Conservation (phyloP, 192 early-diverging fungal species). For the Paraglomus brasilianum region DNA sequence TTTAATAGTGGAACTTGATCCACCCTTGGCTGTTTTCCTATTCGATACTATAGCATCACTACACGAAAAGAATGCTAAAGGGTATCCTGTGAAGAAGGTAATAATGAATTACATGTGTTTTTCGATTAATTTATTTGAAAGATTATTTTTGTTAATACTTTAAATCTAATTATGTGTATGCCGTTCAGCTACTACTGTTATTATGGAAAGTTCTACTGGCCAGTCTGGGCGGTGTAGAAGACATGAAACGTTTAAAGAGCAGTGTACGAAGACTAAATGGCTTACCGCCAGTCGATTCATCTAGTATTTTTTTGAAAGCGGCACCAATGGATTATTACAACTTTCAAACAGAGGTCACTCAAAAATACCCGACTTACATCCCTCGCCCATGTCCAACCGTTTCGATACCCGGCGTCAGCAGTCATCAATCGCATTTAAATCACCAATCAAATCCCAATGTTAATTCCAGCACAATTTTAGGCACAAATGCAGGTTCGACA, state of each 20-base stretch:
- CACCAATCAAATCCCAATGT: slow-evolving; percentile 30
- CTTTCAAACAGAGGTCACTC: slow-evolving; percentile 54
- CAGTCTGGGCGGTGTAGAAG: slow-evolving; percentile 56
- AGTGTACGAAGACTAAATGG: slow-evolving; percentile 49
- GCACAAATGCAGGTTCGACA: slow-evolving; percentile 12
- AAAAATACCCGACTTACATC: slow-evolving; percentile 64
- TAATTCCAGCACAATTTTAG: not conserved
- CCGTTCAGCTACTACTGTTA: slow-evolving; percentile 57
- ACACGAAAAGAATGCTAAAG: slow-evolving; percentile 61
- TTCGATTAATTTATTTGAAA: not conserved
- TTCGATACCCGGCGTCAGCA: slow-evolving; percentile 22
- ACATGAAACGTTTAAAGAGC: slow-evolving; percentile 51
- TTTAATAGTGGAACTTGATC: slow-evolving; percentile 37
- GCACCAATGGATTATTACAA: slow-evolving; percentile 61
- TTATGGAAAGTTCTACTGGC: slow-evolving; percentile 67
- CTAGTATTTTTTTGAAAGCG: slow-evolving; percentile 48
- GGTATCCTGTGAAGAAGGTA: slow-evolving; percentile 72
- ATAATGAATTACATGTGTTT: not conserved
- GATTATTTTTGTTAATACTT: not conserved
- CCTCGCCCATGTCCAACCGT: slow-evolving; percentile 33
- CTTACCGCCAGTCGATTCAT: slow-evolving; percentile 34
- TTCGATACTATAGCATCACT: slow-evolving; percentile 66
- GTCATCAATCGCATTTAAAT: slow-evolving; percentile 30
- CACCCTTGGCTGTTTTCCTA: slow-evolving; percentile 56
- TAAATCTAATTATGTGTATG: not conserved